These are phyloP conservation scores for Annulohypoxylon maeteangense DNA, from an alignment of 495 filamentous ascomycete genomes.

Conservation along the genomic window DNA sequence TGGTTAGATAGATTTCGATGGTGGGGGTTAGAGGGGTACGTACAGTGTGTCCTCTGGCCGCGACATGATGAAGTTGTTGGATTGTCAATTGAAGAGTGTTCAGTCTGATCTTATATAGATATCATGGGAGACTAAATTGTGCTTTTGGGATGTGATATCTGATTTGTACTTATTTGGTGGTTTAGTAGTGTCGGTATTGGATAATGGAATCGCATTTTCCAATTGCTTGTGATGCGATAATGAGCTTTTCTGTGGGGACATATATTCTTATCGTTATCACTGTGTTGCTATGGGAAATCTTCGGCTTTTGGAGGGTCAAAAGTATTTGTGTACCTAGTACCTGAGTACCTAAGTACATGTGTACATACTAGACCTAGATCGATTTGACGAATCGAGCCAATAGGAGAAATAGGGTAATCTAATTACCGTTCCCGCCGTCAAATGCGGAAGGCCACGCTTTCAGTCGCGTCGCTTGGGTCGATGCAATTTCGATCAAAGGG, in stretches of 20 bases:
- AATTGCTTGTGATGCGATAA: slow-evolving; percentile 19
- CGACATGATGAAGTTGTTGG: slow-evolving; percentile 72
- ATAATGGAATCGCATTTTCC: background rate
- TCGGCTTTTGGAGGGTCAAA: background rate
- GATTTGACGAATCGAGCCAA: background rate
- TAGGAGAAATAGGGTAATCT: slow-evolving; percentile 15
- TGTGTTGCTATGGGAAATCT: background rate
- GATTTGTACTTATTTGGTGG: too few species aligned
- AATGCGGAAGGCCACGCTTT: slow-evolving; percentile 37
- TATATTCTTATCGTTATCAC: slow-evolving; percentile 42
- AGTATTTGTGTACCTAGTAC: too few species aligned
- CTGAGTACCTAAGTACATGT: background rate
- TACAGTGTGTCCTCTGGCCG: slow-evolving; percentile 95
- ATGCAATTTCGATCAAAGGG: slow-evolving; percentile 12
- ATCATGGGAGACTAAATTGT: too few species aligned
- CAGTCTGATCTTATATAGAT: too few species aligned
- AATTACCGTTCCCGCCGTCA: slow-evolving; percentile 17
- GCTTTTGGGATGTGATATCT: background rate
- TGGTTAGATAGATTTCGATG: slow-evolving; percentile 22
- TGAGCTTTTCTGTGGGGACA: slow-evolving; percentile 29
- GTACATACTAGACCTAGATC: background rate
- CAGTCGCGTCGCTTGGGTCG: background rate
- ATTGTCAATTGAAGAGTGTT: too few species aligned
- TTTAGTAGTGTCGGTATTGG: background rate
- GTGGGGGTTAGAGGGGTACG: slow-evolving; percentile 45